phyloP scores from a whole-genome alignment of 371 early-diverging fungal genomes.

The Globomyces sp. region DNA sequence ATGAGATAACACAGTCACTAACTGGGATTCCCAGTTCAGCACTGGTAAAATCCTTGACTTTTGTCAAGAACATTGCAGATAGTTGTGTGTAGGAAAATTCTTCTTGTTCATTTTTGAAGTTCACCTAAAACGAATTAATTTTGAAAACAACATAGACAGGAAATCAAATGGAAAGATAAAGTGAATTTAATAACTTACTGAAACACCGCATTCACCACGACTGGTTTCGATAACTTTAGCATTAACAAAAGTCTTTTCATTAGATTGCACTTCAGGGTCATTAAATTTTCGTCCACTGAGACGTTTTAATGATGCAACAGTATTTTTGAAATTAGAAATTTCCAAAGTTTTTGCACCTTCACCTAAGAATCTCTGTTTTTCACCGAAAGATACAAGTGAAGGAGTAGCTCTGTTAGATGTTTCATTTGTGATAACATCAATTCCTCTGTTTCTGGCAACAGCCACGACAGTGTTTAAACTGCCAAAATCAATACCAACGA shows the following conservation, averaged over 20 bases:
- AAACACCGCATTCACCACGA: conserved; percentile 72
- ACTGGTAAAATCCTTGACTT: conserved; percentile 87
- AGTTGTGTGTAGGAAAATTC: conserved; percentile 87
- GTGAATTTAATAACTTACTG: conserved; percentile 10
- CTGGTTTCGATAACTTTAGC: conserved; percentile 80
- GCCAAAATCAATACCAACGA: conserved; percentile 94
- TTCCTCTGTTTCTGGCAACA: conserved; percentile 96
- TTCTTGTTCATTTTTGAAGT: conserved; percentile 22
- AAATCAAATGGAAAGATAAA: background rate
- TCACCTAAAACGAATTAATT: background rate
- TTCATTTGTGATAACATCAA: conserved; percentile 96
- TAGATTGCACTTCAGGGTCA: conserved; percentile 83
- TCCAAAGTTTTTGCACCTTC: conserved; percentile 95
- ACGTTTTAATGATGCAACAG: conserved; percentile 92
- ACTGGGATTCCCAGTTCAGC: conserved; percentile 81
- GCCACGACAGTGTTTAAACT: conserved; percentile 94
- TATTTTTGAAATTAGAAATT: conserved; percentile 94
- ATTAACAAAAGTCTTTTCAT: conserved; percentile 80
- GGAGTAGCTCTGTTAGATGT: conserved; percentile 96
- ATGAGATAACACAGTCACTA: conserved; percentile 91
- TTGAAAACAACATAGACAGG: conserved; percentile 21
- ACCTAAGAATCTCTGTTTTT: conserved; percentile 92
- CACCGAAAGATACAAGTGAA: conserved; percentile 89
- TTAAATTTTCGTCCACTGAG: conserved; percentile 88
- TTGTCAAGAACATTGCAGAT: conserved; percentile 81